Evolutionary conservation across 2,329 filamentous ascomycete genomes (phyloP).

Genomic region (Cercospora beticola): DNA sequence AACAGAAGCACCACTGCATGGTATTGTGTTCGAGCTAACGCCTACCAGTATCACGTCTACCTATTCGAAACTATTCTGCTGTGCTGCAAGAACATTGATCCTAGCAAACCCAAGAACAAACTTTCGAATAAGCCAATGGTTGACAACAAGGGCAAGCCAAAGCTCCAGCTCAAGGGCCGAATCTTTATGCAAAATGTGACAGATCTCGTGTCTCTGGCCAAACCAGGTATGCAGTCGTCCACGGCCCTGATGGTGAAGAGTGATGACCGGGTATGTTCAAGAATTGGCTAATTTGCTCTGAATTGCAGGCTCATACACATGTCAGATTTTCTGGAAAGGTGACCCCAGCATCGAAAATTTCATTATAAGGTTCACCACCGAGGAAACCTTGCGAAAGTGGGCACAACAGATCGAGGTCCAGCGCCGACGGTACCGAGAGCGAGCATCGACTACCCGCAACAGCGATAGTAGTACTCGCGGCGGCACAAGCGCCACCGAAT

Average conservation of each 20-base stretch:
- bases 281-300: conserved; percentile 25
- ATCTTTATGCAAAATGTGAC: conserved; percentile 99
- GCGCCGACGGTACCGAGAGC: conserved; percentile 54
- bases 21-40: background rate
- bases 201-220: conserved; percentile 82
- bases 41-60: conserved; percentile 84
- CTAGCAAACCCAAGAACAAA: conserved; percentile 74
- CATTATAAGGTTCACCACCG: conserved; percentile 86
- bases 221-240: conserved; percentile 66
- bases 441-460: conserved; percentile 48
- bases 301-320: conserved; percentile 75
- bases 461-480: conserved; percentile 33
- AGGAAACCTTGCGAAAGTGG: conserved; percentile 94
- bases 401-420: conserved; percentile 74
- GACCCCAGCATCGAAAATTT: conserved; percentile 96
- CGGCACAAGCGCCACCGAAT: conserved; percentile 65
- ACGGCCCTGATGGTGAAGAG: conserved; percentile 23
- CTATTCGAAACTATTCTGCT: conserved; percentile 93
- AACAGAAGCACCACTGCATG: background rate
- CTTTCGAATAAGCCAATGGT: conserved; percentile 69
- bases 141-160: conserved; percentile 71
- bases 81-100: conserved; percentile 92
- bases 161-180: conserved; percentile 86
- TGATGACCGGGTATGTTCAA: conserved; percentile 33
- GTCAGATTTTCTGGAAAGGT: conserved; percentile 98